Base-by-base conservation (phyloP, 345 rosid species). In the Pistacia vera region DNA sequence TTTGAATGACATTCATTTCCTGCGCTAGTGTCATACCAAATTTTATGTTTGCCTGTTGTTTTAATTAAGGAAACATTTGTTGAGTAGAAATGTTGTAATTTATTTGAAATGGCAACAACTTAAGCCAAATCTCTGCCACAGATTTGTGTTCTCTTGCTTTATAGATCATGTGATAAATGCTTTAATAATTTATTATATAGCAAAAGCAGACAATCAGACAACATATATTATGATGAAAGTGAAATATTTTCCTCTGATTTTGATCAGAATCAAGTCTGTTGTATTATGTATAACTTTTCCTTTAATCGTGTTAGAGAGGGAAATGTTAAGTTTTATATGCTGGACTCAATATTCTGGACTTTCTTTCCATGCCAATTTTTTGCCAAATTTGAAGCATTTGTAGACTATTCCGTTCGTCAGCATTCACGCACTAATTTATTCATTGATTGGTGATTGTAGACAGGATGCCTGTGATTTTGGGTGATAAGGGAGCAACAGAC, bases 401-500 rank as follows among this genome's bases (percentile, higher is more conserved):
- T 41, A 5, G 8, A 41, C 46, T 41, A 41, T 8, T 41, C 46
- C 0, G 8, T 41, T 41, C 9, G 8, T 41, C 46, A 56, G 75
- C 41, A 52, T 18, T 30, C 58, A 7, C 1, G 11, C 36, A 22
- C 54, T 79, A 22, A 63, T 63, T 13, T 14, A 52, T 68, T 72
- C 4, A 63, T 72, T 66, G 58, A 12, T 77, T 58, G 70, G 30
- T 63, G 48, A 61, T 55, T 68, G 59, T 63, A 93, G 98, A 93
- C 78, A 85, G 99, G 88, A 95, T 95, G 97, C 99, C 98, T 28
- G 92, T 93, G 56, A 90, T 95, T 78, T 82, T 95, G 65, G 91
- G 92, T 46, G 90, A 88, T 79, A 88, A 92, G 85, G 92, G 62
- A 74, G 89, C 92, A 36, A 71, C 81, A 3, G 94, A 92, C 70